Evolutionary conservation across 208 protist genomes (phyloP), one percentile per base, ranked within the genome.

Genomic region (Leishmania tropica): DNA sequence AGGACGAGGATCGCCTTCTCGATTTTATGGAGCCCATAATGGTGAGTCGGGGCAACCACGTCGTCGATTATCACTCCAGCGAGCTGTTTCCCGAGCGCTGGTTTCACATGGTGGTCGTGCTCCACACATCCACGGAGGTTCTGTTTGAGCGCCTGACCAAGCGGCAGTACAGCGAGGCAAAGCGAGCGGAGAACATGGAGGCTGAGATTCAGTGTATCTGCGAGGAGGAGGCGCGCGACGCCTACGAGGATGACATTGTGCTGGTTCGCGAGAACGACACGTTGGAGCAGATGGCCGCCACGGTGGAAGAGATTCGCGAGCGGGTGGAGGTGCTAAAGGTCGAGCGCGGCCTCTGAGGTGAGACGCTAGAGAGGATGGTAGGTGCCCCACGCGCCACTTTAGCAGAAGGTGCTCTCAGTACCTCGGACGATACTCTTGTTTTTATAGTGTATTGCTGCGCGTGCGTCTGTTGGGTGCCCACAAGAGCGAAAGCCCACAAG

Each of bases 51-150:
- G 98, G 95, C 64, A 94, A 97, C 81, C 89, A 95, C 79, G 80
- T 99, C 10, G 93, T 99, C 10, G 99, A 99, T 86, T 99, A 98
- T 88, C 99, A 99, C 89, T 92, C 89, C 42, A 99, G 95, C 79
- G 98, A 99, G 84, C 94, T 99, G 42, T 99, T 99, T 76, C 99
- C 99, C 13, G 92, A 99, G 88, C 92, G 99, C 15, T 99, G 98
- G 98, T 99, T 99, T 85, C 96, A 99, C 70, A 88, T 99, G 2
- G 98, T 99, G 10, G 83, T 99, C 13, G 98, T 99, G 17, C 90
- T 99, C 71, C 87, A 97, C 60, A 80, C 96, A 31, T 95, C 98
- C 45, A 99, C 95, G 48, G 89, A 90, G 80, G 67, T 94, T 35
- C 90, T 99, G 1, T 99, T 96, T 84, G 92, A 99, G 62, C 92